Conservation (phyloP, 2,329 filamentous ascomycete genomes). For the Alternaria sp. region DNA sequence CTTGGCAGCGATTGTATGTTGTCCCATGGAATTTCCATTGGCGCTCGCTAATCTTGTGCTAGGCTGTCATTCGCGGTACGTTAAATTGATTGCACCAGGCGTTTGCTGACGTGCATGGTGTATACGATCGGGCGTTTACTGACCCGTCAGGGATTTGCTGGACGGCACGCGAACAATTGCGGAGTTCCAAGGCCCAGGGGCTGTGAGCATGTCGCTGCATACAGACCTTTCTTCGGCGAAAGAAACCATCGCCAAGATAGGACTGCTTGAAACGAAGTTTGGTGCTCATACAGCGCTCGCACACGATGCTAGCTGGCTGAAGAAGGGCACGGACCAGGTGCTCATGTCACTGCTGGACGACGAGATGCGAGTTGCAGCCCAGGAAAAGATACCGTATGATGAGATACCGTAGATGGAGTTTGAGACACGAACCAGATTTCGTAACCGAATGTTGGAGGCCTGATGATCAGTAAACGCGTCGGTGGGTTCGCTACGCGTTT, state of each 20-base stretch:
- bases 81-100: background rate
- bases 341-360: slow-evolving; percentile 39
- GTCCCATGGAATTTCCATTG: background rate
- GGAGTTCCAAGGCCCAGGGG: slow-evolving; percentile 30
- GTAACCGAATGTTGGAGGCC: background rate
- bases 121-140: background rate
- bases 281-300: slow-evolving; percentile 39
- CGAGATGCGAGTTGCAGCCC: slow-evolving; percentile 30
- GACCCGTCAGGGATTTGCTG: slow-evolving; percentile 31
- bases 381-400: slow-evolving; percentile 26
- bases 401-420: slow-evolving; percentile 2
- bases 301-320: slow-evolving; percentile 41
- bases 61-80: slow-evolving; percentile 41
- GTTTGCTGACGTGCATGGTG: background rate
- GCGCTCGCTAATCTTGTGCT: background rate
- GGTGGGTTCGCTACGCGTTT: too few relatives aligned
- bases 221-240: slow-evolving; percentile 32
- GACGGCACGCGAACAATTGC: slow-evolving; percentile 37
- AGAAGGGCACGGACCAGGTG: slow-evolving; percentile 29
- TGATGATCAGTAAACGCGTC: background rate
- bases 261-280: slow-evolving; percentile 28
- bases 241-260: slow-evolving; percentile 35
- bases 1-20: slow-evolving; percentile 40
- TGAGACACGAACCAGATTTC: background rate
- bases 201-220: slow-evolving; percentile 35